Conservation (phyloP, 169 alveolate genomes). For the Besnoitia besnoiti region DNA sequence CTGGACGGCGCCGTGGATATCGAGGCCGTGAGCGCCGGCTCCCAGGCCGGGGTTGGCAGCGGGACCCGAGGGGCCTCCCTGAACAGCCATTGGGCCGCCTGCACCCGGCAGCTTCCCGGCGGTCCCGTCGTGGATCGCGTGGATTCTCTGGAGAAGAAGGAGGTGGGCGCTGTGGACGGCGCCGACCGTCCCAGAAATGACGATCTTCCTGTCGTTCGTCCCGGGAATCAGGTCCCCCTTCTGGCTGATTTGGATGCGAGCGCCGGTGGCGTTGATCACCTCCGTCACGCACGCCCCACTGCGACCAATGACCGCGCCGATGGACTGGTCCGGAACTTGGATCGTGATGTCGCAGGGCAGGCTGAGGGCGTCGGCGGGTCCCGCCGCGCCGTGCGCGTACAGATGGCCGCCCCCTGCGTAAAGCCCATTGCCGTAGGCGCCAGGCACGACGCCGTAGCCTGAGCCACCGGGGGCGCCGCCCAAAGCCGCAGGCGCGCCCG, state of each 20-base stretch:
- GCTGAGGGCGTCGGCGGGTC: constrained; percentile 6
- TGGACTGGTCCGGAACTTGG: constrained; percentile 43
- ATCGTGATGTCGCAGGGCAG: constrained; percentile 45
- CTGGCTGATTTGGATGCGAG: constrained; percentile 56
- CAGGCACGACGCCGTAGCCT: neutral
- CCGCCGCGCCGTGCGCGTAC: neutral
- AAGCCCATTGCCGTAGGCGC: neutral
- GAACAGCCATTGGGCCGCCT: neutral
- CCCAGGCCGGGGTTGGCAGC: neutral
- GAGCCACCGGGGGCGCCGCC: neutral
- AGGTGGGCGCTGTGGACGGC: constrained; percentile 56
- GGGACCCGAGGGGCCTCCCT: neutral
- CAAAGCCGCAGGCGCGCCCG: neutral
- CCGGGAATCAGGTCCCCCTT: constrained; percentile 64
- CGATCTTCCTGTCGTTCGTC: constrained; percentile 47
- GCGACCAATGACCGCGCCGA: constrained; percentile 60
- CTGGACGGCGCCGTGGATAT: neutral
- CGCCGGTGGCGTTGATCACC: constrained; percentile 43
- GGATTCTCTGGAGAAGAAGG: constrained; percentile 49
- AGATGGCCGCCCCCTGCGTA: constrained; percentile 6
- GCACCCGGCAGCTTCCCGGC: neutral
- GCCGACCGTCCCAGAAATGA: constrained; percentile 36
- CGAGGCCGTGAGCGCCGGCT: neutral
- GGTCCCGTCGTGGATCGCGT: constrained; percentile 33
- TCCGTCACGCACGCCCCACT: constrained; percentile 51